Evolutionary conservation across 139 green algal species (phyloP), one percentile per base, ranked within the genome.

Genomic region (Chlorella sp.): DNA sequence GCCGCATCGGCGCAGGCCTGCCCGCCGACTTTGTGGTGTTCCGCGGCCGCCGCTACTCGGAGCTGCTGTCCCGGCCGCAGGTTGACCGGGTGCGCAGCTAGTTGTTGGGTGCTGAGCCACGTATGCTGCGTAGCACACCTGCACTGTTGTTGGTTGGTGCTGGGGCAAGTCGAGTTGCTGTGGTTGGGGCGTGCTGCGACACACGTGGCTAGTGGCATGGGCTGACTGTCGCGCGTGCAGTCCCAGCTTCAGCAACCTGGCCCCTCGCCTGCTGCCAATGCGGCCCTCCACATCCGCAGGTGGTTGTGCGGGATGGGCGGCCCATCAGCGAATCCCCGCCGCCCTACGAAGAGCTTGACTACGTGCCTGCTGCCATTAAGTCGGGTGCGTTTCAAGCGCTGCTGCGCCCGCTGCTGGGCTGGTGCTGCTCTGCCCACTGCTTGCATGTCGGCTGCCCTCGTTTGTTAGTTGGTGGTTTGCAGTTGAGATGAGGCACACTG

Each of bases 11-110:
- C 28, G 48, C 80, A 3, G 93, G 92, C 28, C 76, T 77, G 22
- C 80, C 81, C 40, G 93, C 93, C 34, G 68, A 96, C 85, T 84
- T 95, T n/a, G 89, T 96, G 11, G 60, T 95, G 44, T 94, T 95
- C 76, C 85, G 85, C 17, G 92, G 69, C 34, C 85, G 92, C 22
- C 67, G 70, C n/a, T 95, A 92, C 85, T 90, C 82, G 36, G 92
- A 96, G 85, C 82, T 94, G 30, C 85, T 95, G 20, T 91, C 90
- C 5, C 86, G 93, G 1, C 90, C 90, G 60, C 79, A 84, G 79
- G 67, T 54, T 22, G 79, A 84, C 64, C 62, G 79, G 43, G 79
- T 81, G 74, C n/a, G 74, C 17, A 20, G 51, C 51, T 26, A 16
- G 14, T 60, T 11, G 51, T 24, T 60, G 51, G 9, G 51, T 2